phyloP scores from a whole-genome alignment of 495 filamentous ascomycete genomes.

The Bryoglossum gracile region DNA sequence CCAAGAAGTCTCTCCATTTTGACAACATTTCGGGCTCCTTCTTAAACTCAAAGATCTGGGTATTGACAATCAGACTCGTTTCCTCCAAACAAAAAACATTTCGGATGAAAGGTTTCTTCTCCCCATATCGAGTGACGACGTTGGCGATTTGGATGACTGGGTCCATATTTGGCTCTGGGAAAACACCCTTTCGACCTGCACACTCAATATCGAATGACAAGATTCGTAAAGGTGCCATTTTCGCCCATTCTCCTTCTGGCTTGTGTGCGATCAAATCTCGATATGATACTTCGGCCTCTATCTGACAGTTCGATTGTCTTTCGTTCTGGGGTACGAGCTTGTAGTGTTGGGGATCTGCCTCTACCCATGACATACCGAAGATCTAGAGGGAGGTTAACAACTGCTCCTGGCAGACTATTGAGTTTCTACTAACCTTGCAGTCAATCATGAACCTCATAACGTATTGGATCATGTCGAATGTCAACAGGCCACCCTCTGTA shows the following conservation, averaged over 20 bases:
- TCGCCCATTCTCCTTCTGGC: constrained; percentile 92
- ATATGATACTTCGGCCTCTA: constrained; percentile 82
- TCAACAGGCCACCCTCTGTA: constrained; percentile 59
- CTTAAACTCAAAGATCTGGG: constrained; percentile 77
- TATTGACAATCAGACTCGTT: constrained; percentile 89
- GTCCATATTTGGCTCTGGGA: constrained; percentile 84
- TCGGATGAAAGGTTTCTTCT: constrained; percentile 87
- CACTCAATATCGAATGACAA: constrained; percentile 99
- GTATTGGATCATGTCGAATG: constrained; percentile 94
- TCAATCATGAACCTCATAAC: constrained; percentile 97
- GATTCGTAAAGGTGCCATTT: constrained; percentile 92
- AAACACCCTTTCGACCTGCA: constrained; percentile 93
- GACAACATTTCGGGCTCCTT: constrained; percentile 79
- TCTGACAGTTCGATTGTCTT: constrained; percentile 85
- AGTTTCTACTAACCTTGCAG: constrained; percentile 49
- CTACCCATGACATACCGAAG: constrained; percentile 95
- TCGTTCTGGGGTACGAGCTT: constrained; percentile 49
- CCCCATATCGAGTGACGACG: constrained; percentile 92
- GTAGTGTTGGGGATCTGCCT: constrained; percentile 70
- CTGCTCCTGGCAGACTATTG: not conserved
- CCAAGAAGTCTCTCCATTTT: constrained; percentile 81
- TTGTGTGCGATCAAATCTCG: constrained; percentile 77
- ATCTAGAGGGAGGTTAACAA: constrained; percentile 47
- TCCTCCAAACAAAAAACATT: constrained; percentile 94
- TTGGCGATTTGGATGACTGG: constrained; percentile 99